Conservation (phyloP, 2,329 filamentous ascomycete species). For the Elsinoe arachidis region DNA sequence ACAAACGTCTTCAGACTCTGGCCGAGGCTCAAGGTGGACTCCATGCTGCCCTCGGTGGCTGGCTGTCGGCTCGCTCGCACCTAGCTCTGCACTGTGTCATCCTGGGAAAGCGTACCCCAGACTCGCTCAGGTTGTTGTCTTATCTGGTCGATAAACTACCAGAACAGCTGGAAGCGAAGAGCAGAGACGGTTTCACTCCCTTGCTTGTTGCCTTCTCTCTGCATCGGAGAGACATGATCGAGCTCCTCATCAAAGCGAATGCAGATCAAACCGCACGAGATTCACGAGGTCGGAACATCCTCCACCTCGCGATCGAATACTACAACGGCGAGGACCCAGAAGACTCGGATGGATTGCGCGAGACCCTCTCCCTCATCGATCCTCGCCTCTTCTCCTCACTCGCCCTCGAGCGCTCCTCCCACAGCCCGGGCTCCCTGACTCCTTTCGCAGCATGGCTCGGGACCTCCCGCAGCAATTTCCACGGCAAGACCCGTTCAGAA, state of each 20-base stretch:
- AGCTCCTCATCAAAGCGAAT: slow-evolving; percentile 56
- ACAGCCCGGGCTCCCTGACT: slow-evolving; percentile 47
- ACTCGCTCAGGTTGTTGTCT: slow-evolving; percentile 50
- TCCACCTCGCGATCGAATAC: slow-evolving; percentile 49
- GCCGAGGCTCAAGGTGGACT: slow-evolving; percentile 53
- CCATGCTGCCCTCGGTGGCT: slow-evolving; percentile 52
- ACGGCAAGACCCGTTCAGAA: not conserved
- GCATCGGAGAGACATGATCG: slow-evolving; percentile 46
- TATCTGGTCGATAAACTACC: slow-evolving; percentile 59
- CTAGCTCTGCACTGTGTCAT: slow-evolving; percentile 56
- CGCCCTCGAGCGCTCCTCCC: slow-evolving; percentile 49
- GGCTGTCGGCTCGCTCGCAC: slow-evolving; percentile 54
- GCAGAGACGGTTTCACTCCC: slow-evolving; percentile 51
- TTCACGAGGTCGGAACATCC: slow-evolving; percentile 53
- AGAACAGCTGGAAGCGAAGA: slow-evolving; percentile 54
- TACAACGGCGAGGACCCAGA: not conserved
- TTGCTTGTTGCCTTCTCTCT: slow-evolving; percentile 57
- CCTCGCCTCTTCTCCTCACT: slow-evolving; percentile 47
- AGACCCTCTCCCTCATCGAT: slow-evolving; percentile 52
- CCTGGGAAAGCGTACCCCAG: slow-evolving; percentile 32
- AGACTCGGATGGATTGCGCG: slow-evolving; percentile 17
- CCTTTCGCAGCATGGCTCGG: slow-evolving; percentile 45
- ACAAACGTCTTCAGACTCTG: slow-evolving; percentile 55
- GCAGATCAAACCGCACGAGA: slow-evolving; percentile 57
- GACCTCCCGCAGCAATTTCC: slow-evolving; percentile 13